phyloP scores from a whole-genome alignment of 2,329 filamentous ascomycete genomes.

The Ceratocystis diversiconidia region DNA sequence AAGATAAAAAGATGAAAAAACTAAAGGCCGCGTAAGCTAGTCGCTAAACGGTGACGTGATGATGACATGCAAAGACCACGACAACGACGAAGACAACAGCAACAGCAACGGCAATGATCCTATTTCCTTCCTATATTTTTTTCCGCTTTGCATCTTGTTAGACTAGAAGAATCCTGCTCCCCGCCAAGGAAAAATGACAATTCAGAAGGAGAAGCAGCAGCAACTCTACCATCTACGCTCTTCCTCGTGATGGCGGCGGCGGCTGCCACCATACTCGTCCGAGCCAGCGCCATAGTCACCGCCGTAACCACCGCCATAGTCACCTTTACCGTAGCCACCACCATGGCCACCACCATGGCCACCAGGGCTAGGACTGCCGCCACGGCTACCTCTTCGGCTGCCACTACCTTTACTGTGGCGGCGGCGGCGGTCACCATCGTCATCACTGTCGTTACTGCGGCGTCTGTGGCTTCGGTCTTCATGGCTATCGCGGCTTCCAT shows the following conservation, averaged over 20 bases:
- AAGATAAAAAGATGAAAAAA: background rate
- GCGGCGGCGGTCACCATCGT: slow-evolving; percentile 19
- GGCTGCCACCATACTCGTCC: slow-evolving; percentile 10
- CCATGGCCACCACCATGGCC: slow-evolving; percentile 16
- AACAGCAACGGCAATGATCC: background rate
- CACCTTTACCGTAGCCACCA: slow-evolving; percentile 18
- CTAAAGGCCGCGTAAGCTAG: background rate
- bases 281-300: slow-evolving; percentile 13
- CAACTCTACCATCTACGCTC: slow-evolving; percentile 18
- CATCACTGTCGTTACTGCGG: slow-evolving; percentile 21
- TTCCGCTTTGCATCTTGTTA: no score
- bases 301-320: slow-evolving; percentile 19
- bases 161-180: no score
- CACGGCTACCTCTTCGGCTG: slow-evolving; percentile 22
- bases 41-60: no score
- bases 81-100: no score
- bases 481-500: slow-evolving; percentile 38
- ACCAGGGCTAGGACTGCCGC: slow-evolving; percentile 20
- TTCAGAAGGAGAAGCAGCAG: slow-evolving; percentile 8
- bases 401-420: background rate
- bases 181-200: background rate
- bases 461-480: slow-evolving; percentile 19
- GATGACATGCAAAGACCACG: no score
- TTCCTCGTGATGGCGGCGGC: slow-evolving; percentile 13
- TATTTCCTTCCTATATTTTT: background rate